Conservation (phyloP, 306 rosid species). For the Cucurbita ficifolia region DNA sequence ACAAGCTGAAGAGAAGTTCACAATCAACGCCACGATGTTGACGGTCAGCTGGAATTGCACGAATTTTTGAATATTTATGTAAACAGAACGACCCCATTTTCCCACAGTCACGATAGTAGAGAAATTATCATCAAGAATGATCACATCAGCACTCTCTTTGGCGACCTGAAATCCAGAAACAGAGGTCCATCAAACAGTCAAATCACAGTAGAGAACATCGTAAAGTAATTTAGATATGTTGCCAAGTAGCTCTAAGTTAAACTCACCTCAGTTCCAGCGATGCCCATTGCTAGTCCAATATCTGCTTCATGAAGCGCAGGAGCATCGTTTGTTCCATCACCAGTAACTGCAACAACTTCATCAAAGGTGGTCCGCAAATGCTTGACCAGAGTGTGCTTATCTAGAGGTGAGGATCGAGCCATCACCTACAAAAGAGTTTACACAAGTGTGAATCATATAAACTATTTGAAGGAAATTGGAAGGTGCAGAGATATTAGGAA, state of each 20-base stretch:
- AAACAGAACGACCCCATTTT: constrained; percentile 97
- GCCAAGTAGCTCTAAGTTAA: not conserved
- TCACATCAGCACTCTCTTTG: constrained; percentile 96
- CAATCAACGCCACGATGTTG: constrained; percentile 76
- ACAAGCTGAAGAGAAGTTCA: constrained; percentile 94
- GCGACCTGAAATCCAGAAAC: constrained; percentile 51
- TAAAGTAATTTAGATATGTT: not conserved
- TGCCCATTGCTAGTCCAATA: constrained; percentile 98
- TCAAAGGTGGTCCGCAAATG: constrained; percentile 75
- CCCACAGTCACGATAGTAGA: constrained; percentile 92
- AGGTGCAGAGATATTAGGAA: not conserved
- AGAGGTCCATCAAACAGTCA: not conserved
- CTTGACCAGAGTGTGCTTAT: constrained; percentile 78
- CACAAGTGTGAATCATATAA: constrained; percentile 6
- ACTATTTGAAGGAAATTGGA: constrained; percentile 2
- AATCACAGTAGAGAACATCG: not conserved
- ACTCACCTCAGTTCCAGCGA: constrained; percentile 94
- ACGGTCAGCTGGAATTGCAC: constrained; percentile 96
- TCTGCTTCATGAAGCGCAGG: constrained; percentile 99
- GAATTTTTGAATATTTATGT: constrained; percentile 84
- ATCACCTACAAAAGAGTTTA: constrained; percentile 31
- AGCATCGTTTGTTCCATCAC: constrained; percentile 97
- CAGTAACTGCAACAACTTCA: constrained; percentile 97
- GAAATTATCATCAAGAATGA: constrained; percentile 92
- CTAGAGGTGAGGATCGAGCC: constrained; percentile 96